Evolutionary conservation across 176 grass and related monocot species (phyloP).

Genomic region (Eragrostis curvula): DNA sequence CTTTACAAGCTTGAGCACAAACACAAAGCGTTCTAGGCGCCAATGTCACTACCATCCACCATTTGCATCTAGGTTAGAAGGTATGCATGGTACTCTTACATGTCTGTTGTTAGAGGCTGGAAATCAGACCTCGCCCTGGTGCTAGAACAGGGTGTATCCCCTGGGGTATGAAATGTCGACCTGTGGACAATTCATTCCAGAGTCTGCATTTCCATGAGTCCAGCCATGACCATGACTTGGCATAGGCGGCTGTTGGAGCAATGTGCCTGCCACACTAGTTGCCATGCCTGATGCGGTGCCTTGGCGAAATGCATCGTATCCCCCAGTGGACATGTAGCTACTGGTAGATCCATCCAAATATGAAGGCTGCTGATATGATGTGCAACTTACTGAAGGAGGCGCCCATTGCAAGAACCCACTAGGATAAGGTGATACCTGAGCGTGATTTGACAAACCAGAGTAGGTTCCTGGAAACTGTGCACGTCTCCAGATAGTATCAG

Average conservation of each 20-base stretch:
- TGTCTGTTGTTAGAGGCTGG: slow-evolving; percentile 45
- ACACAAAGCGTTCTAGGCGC: slow-evolving; percentile 33
- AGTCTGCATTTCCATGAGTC: slow-evolving; percentile 39
- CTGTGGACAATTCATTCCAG: slow-evolving; percentile 40
- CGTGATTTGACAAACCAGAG: slow-evolving; percentile 40
- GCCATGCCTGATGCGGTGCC: slow-evolving; percentile 23
- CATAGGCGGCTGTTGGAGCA: slow-evolving; percentile 12
- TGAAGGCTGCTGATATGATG: slow-evolving; percentile 37
- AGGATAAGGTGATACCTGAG: slow-evolving; percentile 28
- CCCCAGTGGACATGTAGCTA: slow-evolving; percentile 42
- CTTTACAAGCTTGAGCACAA: slow-evolving; percentile 52
- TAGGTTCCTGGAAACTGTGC: slow-evolving; percentile 19
- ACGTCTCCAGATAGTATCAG: slow-evolving; percentile 18
- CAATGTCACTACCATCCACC: slow-evolving; percentile 36
- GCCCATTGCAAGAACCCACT: slow-evolving; percentile 17
- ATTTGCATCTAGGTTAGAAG: slow-evolving; percentile 49
- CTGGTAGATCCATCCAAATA: slow-evolving; percentile 34
- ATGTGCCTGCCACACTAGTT: slow-evolving; percentile 32
- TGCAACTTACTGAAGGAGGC: slow-evolving; percentile 1
- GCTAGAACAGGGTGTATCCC: slow-evolving; percentile 49
- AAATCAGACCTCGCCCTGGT: background rate
- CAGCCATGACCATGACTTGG: slow-evolving; percentile 25
- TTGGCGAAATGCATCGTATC: slow-evolving; percentile 36
- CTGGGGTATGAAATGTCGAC: slow-evolving; percentile 37
- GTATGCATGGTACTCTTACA: slow-evolving; percentile 42